Percentiles rank a stretch among this genome's conserved stretches.
Evolutionary conservation across 352 stramenopile genomes (phyloP).

Genomic region (Phytophthora pluvialis): DNA sequence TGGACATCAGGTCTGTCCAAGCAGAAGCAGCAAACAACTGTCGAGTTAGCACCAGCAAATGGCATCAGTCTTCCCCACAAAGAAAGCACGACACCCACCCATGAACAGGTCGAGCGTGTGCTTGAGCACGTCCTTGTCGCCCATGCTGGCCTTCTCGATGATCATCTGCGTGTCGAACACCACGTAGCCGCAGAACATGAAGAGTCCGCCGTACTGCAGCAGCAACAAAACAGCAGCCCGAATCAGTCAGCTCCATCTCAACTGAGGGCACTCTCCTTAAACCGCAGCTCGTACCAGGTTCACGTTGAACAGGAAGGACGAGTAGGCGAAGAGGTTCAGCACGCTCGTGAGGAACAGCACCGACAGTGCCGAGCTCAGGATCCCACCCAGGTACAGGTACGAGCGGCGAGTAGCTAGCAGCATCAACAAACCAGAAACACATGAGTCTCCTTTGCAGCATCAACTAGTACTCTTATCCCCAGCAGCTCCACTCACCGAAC

Average conservation of each 20-base stretch:
- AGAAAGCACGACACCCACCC: constrained; percentile 38
- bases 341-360: constrained; percentile 57
- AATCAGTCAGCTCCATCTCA: not conserved
- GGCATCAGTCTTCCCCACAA: not conserved
- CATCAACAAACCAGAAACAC: constrained; percentile 5
- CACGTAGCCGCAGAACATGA: constrained; percentile 91
- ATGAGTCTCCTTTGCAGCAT: not conserved
- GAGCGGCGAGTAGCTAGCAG: constrained; percentile 69
- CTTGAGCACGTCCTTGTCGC: constrained; percentile 84
- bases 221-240: not conserved
- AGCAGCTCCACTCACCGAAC: constrained; percentile 44
- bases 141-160: constrained; percentile 85
- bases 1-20: constrained; percentile 78
- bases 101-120: constrained; percentile 90
- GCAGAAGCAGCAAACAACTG: constrained; percentile 7
- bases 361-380: constrained; percentile 73
- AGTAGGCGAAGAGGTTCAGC: constrained; percentile 72
- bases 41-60: constrained; percentile 1
- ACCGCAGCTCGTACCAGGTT: constrained; percentile 52
- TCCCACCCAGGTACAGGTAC: constrained; percentile 86
- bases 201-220: constrained; percentile 77
- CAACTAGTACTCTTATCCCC: not conserved
- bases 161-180: constrained; percentile 93
- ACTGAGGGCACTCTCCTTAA: not conserved
- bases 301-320: constrained; percentile 56